These are phyloP conservation scores for Colletotrichum coccodes DNA, from an alignment of 2,329 filamentous ascomycete species.

Conservation along the genomic window DNA sequence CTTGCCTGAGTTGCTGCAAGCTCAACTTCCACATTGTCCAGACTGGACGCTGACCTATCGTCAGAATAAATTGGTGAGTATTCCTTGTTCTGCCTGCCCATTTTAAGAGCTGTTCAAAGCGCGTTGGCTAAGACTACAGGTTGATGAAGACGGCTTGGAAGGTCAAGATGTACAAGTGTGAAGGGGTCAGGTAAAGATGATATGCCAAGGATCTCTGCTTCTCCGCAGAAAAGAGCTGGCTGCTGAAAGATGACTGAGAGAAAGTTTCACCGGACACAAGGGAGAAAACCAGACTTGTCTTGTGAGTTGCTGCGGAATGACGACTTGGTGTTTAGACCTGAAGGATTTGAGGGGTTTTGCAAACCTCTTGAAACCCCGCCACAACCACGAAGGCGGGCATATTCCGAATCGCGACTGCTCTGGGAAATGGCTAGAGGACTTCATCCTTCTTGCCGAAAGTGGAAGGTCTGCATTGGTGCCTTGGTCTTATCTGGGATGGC, in stretches of 20 bases:
- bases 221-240: neutral
- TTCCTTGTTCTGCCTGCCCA: neutral
- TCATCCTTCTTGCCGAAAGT: constrained; percentile 6
- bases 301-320: neutral
- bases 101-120: neutral
- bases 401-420: too few species aligned
- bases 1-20: neutral
- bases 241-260: neutral
- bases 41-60: constrained; percentile 8
- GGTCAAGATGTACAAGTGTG: neutral
- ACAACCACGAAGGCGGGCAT: neutral
- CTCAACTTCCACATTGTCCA: constrained; percentile 11
- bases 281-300: neutral
- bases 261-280: neutral
- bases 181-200: too few species aligned
- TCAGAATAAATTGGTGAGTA: constrained; percentile 15
- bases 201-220: neutral
- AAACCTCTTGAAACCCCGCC: neutral
- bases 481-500: constrained; percentile 1
- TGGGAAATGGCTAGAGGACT: too few species aligned
- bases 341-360: neutral
- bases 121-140: neutral
- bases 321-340: neutral
- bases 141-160: neutral
- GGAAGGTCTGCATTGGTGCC: constrained; percentile 17